Percentiles rank a stretch among this genome's conserved stretches.
These are phyloP conservation scores for Hymenochaete sp. DNA, from an alignment of 1,284 basidiomycete species.

Conservation along the genomic window DNA sequence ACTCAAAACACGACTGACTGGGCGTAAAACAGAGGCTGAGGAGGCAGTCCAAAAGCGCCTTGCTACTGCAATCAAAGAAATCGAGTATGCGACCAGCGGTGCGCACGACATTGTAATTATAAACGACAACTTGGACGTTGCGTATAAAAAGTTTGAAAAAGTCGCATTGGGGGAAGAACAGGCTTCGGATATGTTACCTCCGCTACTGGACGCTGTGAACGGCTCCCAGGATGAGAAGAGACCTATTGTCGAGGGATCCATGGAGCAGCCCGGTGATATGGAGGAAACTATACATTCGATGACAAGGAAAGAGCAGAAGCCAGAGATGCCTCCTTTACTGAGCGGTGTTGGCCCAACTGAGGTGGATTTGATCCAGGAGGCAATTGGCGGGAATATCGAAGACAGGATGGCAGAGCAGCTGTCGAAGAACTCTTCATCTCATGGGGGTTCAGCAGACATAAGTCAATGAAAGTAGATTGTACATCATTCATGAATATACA, in stretches of 20 bases:
- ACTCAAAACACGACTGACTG: slow-evolving; percentile 62
- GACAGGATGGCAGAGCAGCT: too few relatives aligned
- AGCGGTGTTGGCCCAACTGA: background rate
- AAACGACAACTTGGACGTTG: slow-evolving; percentile 84
- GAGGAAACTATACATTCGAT: too few relatives aligned
- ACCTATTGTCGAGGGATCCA: too few relatives aligned
- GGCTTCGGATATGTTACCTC: slow-evolving; percentile 46
- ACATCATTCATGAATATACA: too few relatives aligned
- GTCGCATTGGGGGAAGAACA: slow-evolving; percentile 63
- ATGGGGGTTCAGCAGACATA: too few relatives aligned
- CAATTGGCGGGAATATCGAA: too few relatives aligned
- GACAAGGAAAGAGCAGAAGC: slow-evolving; percentile 2
- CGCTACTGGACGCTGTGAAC: too few relatives aligned
- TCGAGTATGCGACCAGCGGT: slow-evolving; percentile 76
- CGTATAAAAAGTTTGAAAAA: slow-evolving; percentile 64
- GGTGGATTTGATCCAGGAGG: too few relatives aligned
- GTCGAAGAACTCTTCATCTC: too few relatives aligned
- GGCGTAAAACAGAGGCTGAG: slow-evolving; percentile 82
- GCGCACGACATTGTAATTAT: slow-evolving; percentile 83
- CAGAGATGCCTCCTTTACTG: background rate
- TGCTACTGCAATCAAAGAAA: slow-evolving; percentile 73
- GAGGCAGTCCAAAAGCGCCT: slow-evolving; percentile 71
- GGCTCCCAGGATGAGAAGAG: too few relatives aligned
- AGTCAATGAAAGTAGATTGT: too few relatives aligned
- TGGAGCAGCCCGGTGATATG: too few relatives aligned